Evolutionary conservation across 345 rosid genomes (phyloP).

Genomic region (Eucalyptus cloeziana): DNA sequence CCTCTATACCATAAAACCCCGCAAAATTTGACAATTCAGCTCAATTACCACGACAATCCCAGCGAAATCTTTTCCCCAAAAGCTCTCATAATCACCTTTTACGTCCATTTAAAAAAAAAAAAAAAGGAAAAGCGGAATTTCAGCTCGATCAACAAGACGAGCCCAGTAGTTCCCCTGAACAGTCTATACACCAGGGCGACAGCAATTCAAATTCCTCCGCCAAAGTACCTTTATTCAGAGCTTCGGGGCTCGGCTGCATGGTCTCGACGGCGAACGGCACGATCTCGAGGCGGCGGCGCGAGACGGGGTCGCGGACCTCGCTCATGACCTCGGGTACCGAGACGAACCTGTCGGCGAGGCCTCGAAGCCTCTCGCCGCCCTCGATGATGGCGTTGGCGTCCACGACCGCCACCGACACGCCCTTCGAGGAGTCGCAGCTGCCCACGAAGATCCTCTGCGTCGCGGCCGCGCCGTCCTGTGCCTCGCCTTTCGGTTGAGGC

Average conservation of each 20-base stretch:
- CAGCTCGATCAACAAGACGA: background rate
- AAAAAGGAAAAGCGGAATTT: background rate
- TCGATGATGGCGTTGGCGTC: conserved; percentile 88
- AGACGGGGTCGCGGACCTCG: conserved; percentile 82
- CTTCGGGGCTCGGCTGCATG: conserved; percentile 82
- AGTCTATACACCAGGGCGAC: background rate
- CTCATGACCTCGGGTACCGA: conserved; percentile 72
- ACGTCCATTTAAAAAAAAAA: background rate
- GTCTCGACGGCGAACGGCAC: conserved; percentile 65
- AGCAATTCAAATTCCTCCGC: background rate
- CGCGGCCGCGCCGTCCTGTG: background rate
- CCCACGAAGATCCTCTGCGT: conserved; percentile 24
- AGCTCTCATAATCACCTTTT: background rate
- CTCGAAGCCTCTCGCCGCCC: conserved; percentile 45
- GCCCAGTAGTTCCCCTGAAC: background rate
- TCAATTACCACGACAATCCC: background rate
- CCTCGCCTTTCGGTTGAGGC: conserved; percentile 8
- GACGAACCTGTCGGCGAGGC: conserved; percentile 62
- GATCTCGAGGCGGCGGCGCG: conserved; percentile 76
- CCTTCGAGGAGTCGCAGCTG: conserved; percentile 63
- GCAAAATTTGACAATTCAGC: background rate
- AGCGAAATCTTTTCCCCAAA: background rate
- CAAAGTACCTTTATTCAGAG: conserved; percentile 55
- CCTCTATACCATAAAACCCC: background rate
- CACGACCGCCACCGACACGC: conserved; percentile 67